Evolutionary conservation across 257 asterid genomes (phyloP).

Genomic region (Solanum sparsipilum): DNA sequence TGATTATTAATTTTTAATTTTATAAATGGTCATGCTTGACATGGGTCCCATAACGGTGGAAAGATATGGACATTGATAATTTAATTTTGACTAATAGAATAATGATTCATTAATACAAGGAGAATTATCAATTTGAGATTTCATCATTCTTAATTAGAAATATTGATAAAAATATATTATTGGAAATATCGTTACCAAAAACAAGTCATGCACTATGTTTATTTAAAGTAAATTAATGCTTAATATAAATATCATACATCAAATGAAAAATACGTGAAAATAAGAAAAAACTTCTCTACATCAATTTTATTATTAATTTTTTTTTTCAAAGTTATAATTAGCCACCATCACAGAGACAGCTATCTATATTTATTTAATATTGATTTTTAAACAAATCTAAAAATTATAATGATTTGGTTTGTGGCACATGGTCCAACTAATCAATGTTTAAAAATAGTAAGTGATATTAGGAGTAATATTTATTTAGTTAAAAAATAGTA

Average conservation of each 20-base stretch:
- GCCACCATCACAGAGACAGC: not conserved
- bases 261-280: not conserved
- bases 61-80: not conserved
- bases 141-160: too few relatives aligned
- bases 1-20: not conserved
- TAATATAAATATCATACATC: not conserved
- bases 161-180: too few relatives aligned
- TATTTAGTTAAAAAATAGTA: not conserved
- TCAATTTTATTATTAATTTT: not conserved
- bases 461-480: not conserved
- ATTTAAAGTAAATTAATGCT: accelerated
- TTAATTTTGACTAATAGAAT: not conserved
- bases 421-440: not conserved
- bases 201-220: accelerated
- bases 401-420: not conserved
- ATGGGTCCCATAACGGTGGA: not conserved
- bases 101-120: not conserved
- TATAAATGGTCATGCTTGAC: not conserved
- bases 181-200: not conserved
- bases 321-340: not conserved
- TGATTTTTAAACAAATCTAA: not conserved
- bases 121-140: not conserved
- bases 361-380: not conserved
- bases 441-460: not conserved
- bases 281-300: accelerated